Base-by-base conservation (phyloP, 176 grass and related monocot genomes). In the Triticum dicoccoides region DNA sequence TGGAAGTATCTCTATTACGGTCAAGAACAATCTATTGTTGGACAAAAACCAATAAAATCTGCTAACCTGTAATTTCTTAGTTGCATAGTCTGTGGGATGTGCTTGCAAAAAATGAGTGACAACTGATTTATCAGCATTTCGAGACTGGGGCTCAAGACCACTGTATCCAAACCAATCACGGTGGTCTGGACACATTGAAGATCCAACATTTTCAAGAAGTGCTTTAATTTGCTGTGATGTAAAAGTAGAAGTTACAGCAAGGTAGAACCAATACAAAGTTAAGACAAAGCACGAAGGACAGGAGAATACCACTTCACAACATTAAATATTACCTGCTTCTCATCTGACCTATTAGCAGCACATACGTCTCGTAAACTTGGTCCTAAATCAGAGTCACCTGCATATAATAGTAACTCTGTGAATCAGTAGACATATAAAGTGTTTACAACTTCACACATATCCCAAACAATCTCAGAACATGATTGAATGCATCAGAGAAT, bases 21-120 rank as follows among this genome's bases (percentile, higher is more conserved):
- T 76, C 24, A 34, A 79, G 38, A 86, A 92, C 44, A 52, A 80
- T 25, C 8, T 44, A 61, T 30, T 52, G 38, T 47, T 69, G 20
- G n/a, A 35, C 54, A 79, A 67, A 24, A 76, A 63, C 13, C 13
- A 49, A 49, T 61, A 49, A 18, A 86, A 84, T 69, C 23, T 69
- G 61, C 77, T 52, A 88, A 98, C 97, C 94, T 98, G 97, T 37
- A 98, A 69, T 89, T 96, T 98, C 82, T 91, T 92, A 84, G 97
- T 98, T 78, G 97, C 89, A 83, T 96, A 96, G 68, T 98, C 97
- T 63, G 90, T 71, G 61, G 97, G 92, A 96, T 94, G 90, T 49
- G 92, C 91, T 89, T 94, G 93, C 51, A 98, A 86, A 92, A 98
- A 98, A 27, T 98, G 85, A 61, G 88, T 82, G 67, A 96, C 72